These are phyloP conservation scores for Batrachochytrium dendrobatidis DNA, from an alignment of 371 early-diverging fungal species.

Conservation along the genomic window DNA sequence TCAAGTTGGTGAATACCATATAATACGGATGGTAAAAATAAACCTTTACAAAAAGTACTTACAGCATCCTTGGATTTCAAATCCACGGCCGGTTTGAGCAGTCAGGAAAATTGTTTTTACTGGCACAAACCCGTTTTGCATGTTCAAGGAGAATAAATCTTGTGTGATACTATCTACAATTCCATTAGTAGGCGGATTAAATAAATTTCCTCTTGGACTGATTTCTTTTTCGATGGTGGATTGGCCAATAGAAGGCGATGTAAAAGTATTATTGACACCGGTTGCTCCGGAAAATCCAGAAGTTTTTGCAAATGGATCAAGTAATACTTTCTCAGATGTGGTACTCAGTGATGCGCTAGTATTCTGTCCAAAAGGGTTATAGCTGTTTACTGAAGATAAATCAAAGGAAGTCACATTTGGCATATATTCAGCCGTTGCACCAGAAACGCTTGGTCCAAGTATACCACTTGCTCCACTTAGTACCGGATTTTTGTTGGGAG, in stretches of 20 bases:
- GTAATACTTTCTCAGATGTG: conserved; percentile 1
- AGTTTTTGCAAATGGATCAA: conserved; percentile 1
- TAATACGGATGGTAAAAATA: neutral
- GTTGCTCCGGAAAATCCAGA: neutral
- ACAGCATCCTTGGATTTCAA: conserved; percentile 40
- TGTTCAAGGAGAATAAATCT: conserved; percentile 6
- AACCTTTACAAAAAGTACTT: conserved; percentile 4
- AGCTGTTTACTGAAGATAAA: no score
- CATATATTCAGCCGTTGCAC: no score
- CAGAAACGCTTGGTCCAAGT: no score
- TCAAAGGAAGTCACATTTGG: no score
- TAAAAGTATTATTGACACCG: neutral
- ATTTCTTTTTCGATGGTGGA: no score
- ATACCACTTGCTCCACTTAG: no score
- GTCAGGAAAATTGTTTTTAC: conserved; percentile 19
- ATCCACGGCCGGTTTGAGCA: conserved; percentile 31
- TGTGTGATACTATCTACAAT: conserved; percentile 2
- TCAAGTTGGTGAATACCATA: neutral
- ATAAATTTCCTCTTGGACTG: no score
- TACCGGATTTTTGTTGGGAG: no score
- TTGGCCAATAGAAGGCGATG: no score
- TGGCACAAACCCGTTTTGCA: conserved; percentile 8
- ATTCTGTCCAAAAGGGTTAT: no score
- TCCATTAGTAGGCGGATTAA: neutral
- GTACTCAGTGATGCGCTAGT: no score